Conservation (phyloP, 192 early-diverging fungal genomes). For the Coemansia aciculifera region DNA sequence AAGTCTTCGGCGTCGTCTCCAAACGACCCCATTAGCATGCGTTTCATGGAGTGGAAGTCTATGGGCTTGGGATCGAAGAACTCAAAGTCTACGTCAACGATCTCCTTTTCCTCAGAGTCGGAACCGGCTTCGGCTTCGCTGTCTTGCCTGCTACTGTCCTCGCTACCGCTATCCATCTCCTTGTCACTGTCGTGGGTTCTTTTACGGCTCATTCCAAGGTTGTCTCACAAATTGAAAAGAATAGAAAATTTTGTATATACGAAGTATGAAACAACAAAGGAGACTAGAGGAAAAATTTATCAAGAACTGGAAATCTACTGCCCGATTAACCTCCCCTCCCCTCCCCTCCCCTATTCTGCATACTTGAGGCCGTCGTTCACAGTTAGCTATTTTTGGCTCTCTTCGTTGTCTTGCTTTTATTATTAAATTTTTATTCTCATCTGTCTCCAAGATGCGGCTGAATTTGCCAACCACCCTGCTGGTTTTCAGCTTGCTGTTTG, state of each 20-base stretch:
- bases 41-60: constrained; percentile 92
- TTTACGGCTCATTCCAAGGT: constrained; percentile 25
- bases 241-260: neutral
- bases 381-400: neutral
- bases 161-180: constrained; percentile 10
- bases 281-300: neutral
- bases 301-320: neutral
- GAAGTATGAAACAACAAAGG: neutral
- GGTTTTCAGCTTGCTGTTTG: constrained; percentile 10
- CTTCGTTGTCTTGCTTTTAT: neutral
- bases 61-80: constrained; percentile 87
- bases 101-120: constrained; percentile 4
- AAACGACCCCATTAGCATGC: constrained; percentile 77
- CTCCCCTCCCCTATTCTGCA: neutral
- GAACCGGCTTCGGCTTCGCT: neutral
- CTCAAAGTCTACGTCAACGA: constrained; percentile 92
- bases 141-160: constrained; percentile 9
- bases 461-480: constrained; percentile 4
- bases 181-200: constrained; percentile 17
- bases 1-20: constrained; percentile 78
- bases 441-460: constrained; percentile 15
- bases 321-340: neutral
- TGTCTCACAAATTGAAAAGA: neutral
- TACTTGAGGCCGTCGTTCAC: neutral
- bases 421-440: constrained; percentile 1